Evolutionary conservation across 2,329 filamentous ascomycete genomes (phyloP).

Genomic region (Colletotrichum sp.): DNA sequence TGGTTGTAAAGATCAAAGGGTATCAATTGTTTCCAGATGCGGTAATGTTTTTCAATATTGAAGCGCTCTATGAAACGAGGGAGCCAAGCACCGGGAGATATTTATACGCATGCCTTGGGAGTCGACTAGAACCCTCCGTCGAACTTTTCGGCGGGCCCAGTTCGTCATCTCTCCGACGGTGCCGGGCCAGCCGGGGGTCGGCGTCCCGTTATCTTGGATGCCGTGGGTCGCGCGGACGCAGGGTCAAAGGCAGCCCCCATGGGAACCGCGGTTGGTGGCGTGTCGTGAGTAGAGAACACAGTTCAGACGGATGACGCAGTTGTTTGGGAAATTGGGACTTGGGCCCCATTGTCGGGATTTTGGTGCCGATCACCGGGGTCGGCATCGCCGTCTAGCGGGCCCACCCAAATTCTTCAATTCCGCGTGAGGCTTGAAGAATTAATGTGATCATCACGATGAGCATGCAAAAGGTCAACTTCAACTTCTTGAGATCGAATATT

Average conservation of each 20-base stretch:
- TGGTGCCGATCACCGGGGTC: conserved; percentile 11
- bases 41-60: not conserved
- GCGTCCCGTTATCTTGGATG: not conserved
- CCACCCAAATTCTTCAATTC: not conserved
- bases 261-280: not conserved
- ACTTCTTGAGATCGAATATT: too few relatives aligned
- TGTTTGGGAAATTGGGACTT: not conserved
- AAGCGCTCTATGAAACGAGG: too few relatives aligned
- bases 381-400: not conserved
- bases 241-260: not conserved
- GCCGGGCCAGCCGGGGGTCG: not conserved
- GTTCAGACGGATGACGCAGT: not conserved
- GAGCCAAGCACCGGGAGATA: not conserved
- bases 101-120: not conserved
- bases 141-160: not conserved
- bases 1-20: not conserved
- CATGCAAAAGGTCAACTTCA: too few relatives aligned
- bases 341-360: not conserved
- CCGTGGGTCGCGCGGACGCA: not conserved
- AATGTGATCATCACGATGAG: fast-evolving
- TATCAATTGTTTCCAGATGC: not conserved
- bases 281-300: not conserved
- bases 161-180: not conserved
- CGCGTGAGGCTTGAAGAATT: not conserved
- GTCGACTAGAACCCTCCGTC: not conserved